Conservation (phyloP, 2,329 filamentous ascomycete genomes). For the Colletotrichum sp. region DNA sequence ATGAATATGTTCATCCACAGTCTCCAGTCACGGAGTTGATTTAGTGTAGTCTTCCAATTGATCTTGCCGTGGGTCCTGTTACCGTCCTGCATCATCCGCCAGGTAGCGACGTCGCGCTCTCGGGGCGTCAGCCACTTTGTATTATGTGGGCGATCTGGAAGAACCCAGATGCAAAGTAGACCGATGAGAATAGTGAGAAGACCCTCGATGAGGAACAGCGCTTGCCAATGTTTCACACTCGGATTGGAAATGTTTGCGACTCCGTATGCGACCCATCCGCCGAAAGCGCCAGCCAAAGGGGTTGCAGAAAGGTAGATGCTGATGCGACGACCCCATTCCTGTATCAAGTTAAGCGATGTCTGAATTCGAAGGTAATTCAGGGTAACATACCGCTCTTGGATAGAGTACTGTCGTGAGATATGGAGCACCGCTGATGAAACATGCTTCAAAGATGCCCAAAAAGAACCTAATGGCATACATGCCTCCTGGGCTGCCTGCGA, state of each 20-base stretch:
- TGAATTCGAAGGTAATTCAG: fast-evolving
- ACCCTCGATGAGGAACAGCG: constrained; percentile 40
- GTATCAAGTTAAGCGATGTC: background rate
- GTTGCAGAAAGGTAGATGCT: constrained; percentile 61
- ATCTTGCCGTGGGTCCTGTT: constrained; percentile 18
- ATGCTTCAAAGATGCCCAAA: constrained; percentile 52
- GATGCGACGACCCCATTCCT: constrained; percentile 51
- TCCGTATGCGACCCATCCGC: constrained; percentile 45
- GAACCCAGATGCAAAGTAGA: constrained; percentile 20
- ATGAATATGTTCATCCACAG: constrained; percentile 50
- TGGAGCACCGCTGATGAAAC: constrained; percentile 55
- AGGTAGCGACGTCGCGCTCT: constrained; percentile 22
- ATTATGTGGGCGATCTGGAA: constrained; percentile 25
- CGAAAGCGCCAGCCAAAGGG: constrained; percentile 50
- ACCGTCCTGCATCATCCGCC: constrained; percentile 25
- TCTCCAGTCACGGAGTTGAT: constrained; percentile 40
- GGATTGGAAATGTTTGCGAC: constrained; percentile 36
- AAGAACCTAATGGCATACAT: constrained; percentile 46
- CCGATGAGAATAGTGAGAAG: constrained; percentile 36
- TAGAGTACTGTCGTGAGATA: constrained; percentile 58
- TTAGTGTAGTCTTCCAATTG: constrained; percentile 16
- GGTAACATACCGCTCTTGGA: constrained; percentile 43
- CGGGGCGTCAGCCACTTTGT: constrained; percentile 22
- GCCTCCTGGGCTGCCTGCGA: background rate
- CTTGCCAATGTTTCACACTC: constrained; percentile 27